phyloP scores from a whole-genome alignment of 148 eudicot genomes.

The Drosera capensis region DNA sequence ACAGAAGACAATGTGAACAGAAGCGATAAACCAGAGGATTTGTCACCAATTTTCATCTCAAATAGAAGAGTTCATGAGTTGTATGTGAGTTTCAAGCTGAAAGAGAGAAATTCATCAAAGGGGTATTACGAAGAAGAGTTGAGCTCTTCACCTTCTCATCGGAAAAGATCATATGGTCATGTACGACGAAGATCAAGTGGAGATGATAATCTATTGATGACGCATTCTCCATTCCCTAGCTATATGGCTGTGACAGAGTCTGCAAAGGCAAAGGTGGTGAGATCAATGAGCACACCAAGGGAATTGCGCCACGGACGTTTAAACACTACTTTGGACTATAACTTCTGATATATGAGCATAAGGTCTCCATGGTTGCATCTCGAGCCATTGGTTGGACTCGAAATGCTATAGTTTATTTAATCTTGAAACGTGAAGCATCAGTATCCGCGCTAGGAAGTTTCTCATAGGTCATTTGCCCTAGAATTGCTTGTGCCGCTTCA shows the following conservation, averaged over 20 bases:
- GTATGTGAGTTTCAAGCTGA: constrained; percentile 7
- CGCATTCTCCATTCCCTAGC: constrained; percentile 27
- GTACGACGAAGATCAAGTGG: constrained; percentile 22
- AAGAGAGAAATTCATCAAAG: constrained; percentile 14
- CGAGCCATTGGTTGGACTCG: too few species aligned
- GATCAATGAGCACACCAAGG: constrained; percentile 5
- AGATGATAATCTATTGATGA: constrained; percentile 23
- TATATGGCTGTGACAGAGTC: constrained; percentile 31
- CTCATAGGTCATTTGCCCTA: too few species aligned
- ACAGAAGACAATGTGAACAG: constrained; percentile 13
- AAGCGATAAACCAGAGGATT: constrained; percentile 8
- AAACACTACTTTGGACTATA: too few species aligned
- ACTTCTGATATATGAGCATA: too few species aligned
- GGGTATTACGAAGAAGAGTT: constrained; percentile 24
- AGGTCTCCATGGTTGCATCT: too few species aligned
- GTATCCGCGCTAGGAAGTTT: too few species aligned
- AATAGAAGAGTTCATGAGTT: constrained; percentile 13
- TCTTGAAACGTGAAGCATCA: too few species aligned
- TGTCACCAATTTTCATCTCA: constrained; percentile 9
- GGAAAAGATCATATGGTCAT: constrained; percentile 59
- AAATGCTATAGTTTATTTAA: too few species aligned
- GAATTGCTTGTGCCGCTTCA: too few species aligned
- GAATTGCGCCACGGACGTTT: too few species aligned
- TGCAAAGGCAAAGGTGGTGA: constrained; percentile 6
- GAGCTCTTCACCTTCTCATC: constrained; percentile 33